Percentiles rank a stretch among this genome's conserved stretches.
Conservation (phyloP, 805 yeast species). For the Wickerhamomyces bisporus region DNA sequence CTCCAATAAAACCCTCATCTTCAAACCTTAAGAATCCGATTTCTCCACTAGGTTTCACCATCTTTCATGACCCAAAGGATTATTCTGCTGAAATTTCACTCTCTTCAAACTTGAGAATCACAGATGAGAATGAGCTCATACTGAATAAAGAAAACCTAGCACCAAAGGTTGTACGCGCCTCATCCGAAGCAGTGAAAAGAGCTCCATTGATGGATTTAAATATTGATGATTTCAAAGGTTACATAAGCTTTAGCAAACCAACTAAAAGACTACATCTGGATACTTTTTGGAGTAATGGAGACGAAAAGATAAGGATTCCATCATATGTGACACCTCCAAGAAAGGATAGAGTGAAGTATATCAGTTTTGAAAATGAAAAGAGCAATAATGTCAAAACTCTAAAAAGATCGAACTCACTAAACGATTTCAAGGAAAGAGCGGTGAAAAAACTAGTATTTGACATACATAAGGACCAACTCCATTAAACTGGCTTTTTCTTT, state of each 20-base stretch:
- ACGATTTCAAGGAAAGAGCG: conserved; percentile 17
- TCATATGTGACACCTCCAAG: conserved; percentile 24
- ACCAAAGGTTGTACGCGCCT: conserved; percentile 1
- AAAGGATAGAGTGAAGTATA: conserved; percentile 14
- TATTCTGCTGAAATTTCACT: conserved; percentile 15
- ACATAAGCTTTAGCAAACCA: conserved; percentile 9
- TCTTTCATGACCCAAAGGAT: conserved; percentile 21
- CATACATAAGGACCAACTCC: conserved; percentile 15
- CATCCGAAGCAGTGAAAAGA: conserved; percentile 1
- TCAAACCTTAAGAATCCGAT: conserved; percentile 1
- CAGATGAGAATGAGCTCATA: conserved; percentile 15
- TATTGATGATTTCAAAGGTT: conserved; percentile 15
- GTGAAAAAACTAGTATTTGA: conserved; percentile 22
- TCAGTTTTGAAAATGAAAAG: conserved; percentile 14
- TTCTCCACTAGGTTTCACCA: conserved; percentile 18
- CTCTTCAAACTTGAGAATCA: conserved; percentile 7
- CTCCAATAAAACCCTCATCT: not conserved
- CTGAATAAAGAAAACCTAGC: conserved; percentile 17
- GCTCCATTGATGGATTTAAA: conserved; percentile 12
- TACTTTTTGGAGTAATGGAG: conserved; percentile 13
- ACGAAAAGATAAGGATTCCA: conserved; percentile 11
- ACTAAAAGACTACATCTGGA: conserved; percentile 8
- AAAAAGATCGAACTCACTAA: conserved; percentile 19
- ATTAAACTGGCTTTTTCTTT: not conserved
- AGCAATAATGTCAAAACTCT: conserved; percentile 1